Evolutionary conservation across 805 yeast species (phyloP), one percentile per base, ranked within the genome.

Genomic region (Candida xiaguanensis): DNA sequence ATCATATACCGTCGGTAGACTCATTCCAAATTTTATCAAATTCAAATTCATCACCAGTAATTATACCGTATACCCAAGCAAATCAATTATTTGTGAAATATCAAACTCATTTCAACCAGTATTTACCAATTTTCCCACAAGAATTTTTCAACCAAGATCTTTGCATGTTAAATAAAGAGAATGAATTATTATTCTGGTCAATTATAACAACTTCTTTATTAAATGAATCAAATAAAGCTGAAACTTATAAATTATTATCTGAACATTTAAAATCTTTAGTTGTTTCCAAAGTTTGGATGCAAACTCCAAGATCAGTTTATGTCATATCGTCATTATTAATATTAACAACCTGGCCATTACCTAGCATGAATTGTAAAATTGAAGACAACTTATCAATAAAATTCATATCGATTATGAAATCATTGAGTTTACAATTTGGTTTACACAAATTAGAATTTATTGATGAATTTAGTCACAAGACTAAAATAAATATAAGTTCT

Each of bases 291-390:
- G 67, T 73, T 51, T 69, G 74, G 74, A 53, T 62, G 37, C 55
- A 56, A 32, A 69, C 74, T n/a, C 74, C 74, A 12, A 57, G 74
- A 45, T 64, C 70, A 8, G 59, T 67, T 13, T 65, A 63, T 45
- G 59, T 63, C 2, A 47, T 69, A 27, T 54, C 63, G 15, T 58
- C 72, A 5, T 56, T 69, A 27, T 51, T 67, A 31, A 56, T 69
- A n/a, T 56, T 69, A 39, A 67, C 73, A 7, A 65, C 72, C 4
- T 69, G 74, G 74, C 71, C 73, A 14, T 53, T 69, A 23, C 74
- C 72, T 5, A 50, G 49, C 23, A 39, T 46, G 14, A 42, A 55
- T 23, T 54, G 56, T 23, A 55, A 51, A 26, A 42, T 50, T 17
- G 49, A 44, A 14, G 68, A 66, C 42, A 56, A 61, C 44, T 46